phyloP scores from a whole-genome alignment of 805 yeast genomes.

The Candida multigemmis region DNA sequence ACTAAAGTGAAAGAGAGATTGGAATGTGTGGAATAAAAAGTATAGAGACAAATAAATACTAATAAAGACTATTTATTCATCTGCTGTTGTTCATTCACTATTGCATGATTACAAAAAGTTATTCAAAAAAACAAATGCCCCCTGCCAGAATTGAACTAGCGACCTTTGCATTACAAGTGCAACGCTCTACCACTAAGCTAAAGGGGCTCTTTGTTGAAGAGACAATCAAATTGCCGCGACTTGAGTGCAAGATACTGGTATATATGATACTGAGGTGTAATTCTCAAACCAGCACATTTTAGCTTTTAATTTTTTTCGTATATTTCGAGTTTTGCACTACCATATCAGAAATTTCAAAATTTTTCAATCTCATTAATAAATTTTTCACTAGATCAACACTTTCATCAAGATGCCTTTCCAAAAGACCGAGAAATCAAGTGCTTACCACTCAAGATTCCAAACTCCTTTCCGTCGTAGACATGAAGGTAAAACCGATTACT shows the following conservation, averaged over 20 bases:
- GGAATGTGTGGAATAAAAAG: too few species aligned
- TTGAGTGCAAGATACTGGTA: too few species aligned
- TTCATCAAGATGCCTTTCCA: conserved; percentile 62
- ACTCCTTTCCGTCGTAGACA: conserved; percentile 99
- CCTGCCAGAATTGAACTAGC: conserved; percentile 89
- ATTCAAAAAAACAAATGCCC: conserved; percentile 37
- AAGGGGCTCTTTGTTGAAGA: conserved; percentile 59
- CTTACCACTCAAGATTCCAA: conserved; percentile 99
- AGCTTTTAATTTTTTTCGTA: not conserved
- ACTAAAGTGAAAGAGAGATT: too few species aligned
- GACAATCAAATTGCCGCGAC: too few species aligned
- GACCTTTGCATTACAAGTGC: conserved; percentile 99
- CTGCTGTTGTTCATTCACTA: not conserved
- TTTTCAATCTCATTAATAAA: not conserved
- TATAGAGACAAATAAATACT: too few species aligned
- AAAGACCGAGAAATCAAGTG: conserved; percentile 67
- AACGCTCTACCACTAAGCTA: conserved; percentile 99
- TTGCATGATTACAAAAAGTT: not conserved
- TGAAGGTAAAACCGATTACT: conserved; percentile 99
- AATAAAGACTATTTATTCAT: too few species aligned
- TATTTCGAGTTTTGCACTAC: too few species aligned
- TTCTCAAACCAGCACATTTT: not conserved
- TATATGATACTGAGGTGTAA: not conserved
- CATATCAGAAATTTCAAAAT: too few species aligned
- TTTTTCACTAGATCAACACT: not conserved